These are phyloP conservation scores for Acanthamoeba lenticulata DNA, from an alignment of 208 protist genomes.

Conservation along the genomic window DNA sequence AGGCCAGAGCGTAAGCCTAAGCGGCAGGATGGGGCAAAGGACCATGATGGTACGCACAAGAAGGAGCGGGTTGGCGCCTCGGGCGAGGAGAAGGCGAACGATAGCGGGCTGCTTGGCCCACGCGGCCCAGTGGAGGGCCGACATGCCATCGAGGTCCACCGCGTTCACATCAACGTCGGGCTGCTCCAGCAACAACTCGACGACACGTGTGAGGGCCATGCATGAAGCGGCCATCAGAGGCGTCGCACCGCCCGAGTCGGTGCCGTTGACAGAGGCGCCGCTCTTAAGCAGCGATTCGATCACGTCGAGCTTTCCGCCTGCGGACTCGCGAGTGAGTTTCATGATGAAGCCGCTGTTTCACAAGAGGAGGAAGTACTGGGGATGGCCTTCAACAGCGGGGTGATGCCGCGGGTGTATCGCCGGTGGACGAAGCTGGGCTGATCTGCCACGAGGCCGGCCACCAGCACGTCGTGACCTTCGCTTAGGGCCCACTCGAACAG, in stretches of 20 bases:
- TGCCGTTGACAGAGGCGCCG: not conserved
- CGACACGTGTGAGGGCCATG: not conserved
- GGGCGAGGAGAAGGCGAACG: not conserved
- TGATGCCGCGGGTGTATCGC: not conserved
- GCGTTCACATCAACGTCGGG: not conserved
- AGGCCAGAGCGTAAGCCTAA: not conserved
- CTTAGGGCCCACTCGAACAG: not conserved
- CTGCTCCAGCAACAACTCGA: not conserved
- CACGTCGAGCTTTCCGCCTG: not conserved
- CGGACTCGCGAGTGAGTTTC: not conserved
- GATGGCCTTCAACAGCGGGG: not conserved
- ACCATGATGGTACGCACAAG: no score
- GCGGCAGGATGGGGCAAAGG: no score
- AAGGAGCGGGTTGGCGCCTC: not conserved
- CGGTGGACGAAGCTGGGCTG: not conserved
- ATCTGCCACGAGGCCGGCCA: not conserved
- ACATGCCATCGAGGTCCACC: not conserved
- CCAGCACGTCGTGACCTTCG: not conserved
- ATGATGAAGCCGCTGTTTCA: no score
- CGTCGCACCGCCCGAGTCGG: not conserved
- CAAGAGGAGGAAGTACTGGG: not conserved
- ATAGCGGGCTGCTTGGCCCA: not conserved
- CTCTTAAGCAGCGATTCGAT: not conserved
- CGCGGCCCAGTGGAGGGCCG: slow-evolving; percentile 16
- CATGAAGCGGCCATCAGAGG: slow-evolving; percentile 3